Evolutionary conservation across 805 yeast genomes (phyloP), one percentile per base, ranked within the genome.

Genomic region (Maudiozyma saulgeensis): DNA sequence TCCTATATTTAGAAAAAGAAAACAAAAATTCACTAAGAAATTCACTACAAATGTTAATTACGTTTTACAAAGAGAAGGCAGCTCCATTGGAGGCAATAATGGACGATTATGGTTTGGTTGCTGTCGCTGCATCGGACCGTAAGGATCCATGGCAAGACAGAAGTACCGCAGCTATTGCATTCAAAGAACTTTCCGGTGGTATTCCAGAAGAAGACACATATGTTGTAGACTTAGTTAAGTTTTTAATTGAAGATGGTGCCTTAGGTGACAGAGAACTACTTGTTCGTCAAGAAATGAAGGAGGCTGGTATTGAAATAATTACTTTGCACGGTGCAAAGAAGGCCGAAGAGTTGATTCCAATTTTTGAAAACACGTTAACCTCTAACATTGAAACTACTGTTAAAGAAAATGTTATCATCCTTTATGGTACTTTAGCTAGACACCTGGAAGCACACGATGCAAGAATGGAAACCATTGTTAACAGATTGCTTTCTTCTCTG

Each of bases 401-500:
- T 53, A 82, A 82, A 58, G 95, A 89, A 64, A 79, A 86, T 58
- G 84, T 84, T 18, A 86, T 93, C 57, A 84, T 93, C 50, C 71
- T 91, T 43, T 93, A 91, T 60, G 99, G 99, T 57, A 80, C 93
- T 4, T 76, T 90, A 53, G 98, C 96, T 1, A 84, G 85, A 51
- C 96, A 93, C 70, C 75, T 93, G 66, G 71, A 77, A 15, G 58
- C 77, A 0, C 67, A 75, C 21, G 99, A 93, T 60, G 58, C 73
- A 1, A 78, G 96, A 63, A 71, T 90, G 46, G 68, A 73, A 15
- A 66, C 73, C 2, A 85, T 88, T 55, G 79, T 87, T 40, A 81
- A 80, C 28, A 75, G 89, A 58, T 71, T 93, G 53, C 61, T 93
- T 37, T 72, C 73, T 41, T 86, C 98, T 1, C 72, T 93, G 44